phyloP scores from a whole-genome alignment of 768 basidiomycete species.

The Glaciozyma martinii region DNA sequence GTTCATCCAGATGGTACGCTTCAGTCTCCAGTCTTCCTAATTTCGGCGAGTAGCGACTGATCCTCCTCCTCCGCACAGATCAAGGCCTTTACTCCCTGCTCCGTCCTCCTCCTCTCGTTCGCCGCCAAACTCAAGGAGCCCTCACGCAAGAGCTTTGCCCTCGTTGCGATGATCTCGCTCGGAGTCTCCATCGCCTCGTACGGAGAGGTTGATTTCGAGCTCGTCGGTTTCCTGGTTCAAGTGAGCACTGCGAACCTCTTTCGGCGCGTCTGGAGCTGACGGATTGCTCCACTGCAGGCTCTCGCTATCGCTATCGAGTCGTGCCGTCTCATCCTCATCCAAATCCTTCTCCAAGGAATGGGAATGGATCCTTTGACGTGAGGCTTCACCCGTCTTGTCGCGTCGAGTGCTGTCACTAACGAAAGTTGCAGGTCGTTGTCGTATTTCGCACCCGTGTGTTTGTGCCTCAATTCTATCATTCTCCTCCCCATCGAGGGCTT shows the following conservation, averaged over 20 bases:
- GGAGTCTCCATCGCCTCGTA: constrained; percentile 82
- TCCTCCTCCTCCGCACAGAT: neutral
- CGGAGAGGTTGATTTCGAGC: constrained; percentile 77
- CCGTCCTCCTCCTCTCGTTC: constrained; percentile 88
- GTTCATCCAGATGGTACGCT: constrained; percentile 4
- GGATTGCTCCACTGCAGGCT: neutral
- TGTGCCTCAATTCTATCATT: constrained; percentile 69
- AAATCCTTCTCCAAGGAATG: constrained; percentile 82
- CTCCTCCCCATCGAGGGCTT: constrained; percentile 87
- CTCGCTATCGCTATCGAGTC: constrained; percentile 62
- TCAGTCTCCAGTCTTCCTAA: neutral
- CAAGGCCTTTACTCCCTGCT: constrained; percentile 80
- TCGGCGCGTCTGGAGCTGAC: constrained; percentile 35
- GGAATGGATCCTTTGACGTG: constrained; percentile 89
- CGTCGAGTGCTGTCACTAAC: neutral
- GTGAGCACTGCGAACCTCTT: constrained; percentile 47
- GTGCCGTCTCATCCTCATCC: constrained; percentile 88
- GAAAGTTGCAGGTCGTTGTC: neutral
- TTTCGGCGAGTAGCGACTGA: neutral
- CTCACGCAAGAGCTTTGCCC: constrained; percentile 57
- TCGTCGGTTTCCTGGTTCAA: constrained; percentile 80
- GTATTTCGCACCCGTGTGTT: constrained; percentile 52
- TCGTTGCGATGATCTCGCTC: constrained; percentile 59
- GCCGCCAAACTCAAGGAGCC: constrained; percentile 78
- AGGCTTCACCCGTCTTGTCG: neutral